Conservation (phyloP, 2,329 filamentous ascomycete species). For the Mariannaea elegans region DNA sequence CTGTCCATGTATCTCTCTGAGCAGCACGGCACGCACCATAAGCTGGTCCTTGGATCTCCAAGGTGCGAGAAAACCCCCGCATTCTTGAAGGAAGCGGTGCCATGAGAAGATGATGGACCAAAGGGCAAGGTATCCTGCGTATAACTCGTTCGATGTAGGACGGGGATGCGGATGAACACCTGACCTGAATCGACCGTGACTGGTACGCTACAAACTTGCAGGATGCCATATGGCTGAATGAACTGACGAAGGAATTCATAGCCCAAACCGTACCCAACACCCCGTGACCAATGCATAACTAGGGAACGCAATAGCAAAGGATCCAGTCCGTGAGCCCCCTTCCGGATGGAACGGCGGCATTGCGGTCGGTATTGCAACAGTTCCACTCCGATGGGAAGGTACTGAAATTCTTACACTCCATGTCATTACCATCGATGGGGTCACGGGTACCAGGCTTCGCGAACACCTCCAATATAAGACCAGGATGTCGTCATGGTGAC, state of each 20-base stretch:
- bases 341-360: slow-evolving; percentile 19
- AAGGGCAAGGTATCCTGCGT: slow-evolving; percentile 1
- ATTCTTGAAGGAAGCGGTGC: neutral
- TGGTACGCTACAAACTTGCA: neutral
- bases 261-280: neutral
- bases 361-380: slow-evolving; percentile 1
- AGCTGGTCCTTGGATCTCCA: slow-evolving; percentile 13
- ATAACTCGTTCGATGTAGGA: slow-evolving; percentile 1
- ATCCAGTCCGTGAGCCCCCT: neutral
- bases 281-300: neutral
- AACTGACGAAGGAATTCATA: slow-evolving; percentile 4
- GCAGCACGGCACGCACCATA: slow-evolving; percentile 9
- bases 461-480: neutral
- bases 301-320: slow-evolving; percentile 6
- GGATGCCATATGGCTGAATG: slow-evolving; percentile 4
- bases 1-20: slow-evolving; percentile 12
- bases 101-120: neutral
- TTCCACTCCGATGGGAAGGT: slow-evolving; percentile 18
- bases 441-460: neutral
- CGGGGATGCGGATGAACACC: slow-evolving; percentile 7
- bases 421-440: neutral
- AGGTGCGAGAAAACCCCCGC: slow-evolving; percentile 2
- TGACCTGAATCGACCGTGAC: slow-evolving; percentile 1
- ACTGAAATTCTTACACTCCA: neutral
- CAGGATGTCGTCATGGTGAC: slow-evolving; percentile 4